These are phyloP conservation scores for Sambucus nigra DNA, from an alignment of 129 eudicot genomes.

Conservation along the genomic window DNA sequence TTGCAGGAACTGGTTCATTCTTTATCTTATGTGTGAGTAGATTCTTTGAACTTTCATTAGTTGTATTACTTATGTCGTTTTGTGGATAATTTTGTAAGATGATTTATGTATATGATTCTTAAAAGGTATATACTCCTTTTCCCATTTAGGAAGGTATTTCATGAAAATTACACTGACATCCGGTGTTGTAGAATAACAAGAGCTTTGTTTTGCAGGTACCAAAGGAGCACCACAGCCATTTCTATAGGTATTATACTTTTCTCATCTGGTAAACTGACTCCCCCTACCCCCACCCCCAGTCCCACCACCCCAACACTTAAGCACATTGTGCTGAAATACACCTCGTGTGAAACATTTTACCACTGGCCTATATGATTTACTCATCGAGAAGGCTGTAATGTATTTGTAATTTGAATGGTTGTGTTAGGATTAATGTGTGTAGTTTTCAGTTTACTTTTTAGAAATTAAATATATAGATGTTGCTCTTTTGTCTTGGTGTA, in stretches of 20 bases:
- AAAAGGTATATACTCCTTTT: too few species aligned
- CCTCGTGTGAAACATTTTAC: too few species aligned
- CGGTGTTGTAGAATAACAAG: background rate
- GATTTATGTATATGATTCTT: too few species aligned
- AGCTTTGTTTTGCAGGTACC: conserved; percentile 27
- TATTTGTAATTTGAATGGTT: background rate
- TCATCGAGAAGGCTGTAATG: too few species aligned
- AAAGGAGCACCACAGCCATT: conserved; percentile 53
- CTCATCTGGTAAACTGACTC: background rate
- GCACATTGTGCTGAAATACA: too few species aligned
- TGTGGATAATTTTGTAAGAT: background rate
- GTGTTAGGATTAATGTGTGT: background rate
- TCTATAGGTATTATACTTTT: conserved; percentile 32
- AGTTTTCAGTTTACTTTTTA: background rate
- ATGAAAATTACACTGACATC: background rate
- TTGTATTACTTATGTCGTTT: background rate
- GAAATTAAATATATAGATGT: too few species aligned
- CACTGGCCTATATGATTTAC: too few species aligned
- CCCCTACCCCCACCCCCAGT: too few species aligned
- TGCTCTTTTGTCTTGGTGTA: conserved; percentile 7
- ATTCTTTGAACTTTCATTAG: background rate
- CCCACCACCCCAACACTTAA: too few species aligned
- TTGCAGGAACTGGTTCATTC: conserved; percentile 40
- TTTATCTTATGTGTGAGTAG: conserved; percentile 39
- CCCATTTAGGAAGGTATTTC: too few species aligned